Base-by-base conservation (phyloP, 2,329 filamentous ascomycete genomes). In the Furcasterigmium sp. region DNA sequence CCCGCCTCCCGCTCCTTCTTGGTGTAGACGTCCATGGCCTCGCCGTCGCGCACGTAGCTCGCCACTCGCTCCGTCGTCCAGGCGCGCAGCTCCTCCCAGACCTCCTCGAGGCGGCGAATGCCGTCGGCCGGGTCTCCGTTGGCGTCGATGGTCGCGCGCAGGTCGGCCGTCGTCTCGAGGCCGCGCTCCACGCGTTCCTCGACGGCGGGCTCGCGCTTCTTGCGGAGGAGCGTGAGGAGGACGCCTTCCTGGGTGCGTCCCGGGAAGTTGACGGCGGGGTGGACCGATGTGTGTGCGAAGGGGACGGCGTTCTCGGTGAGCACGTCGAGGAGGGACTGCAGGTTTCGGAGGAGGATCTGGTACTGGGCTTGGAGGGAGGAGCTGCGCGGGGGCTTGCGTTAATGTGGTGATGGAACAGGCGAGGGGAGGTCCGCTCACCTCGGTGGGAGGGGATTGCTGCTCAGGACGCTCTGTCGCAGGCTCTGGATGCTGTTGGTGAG, bases 151-250 rank as follows among this genome's bases (percentile, higher is more conserved):
- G 54, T 52, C 19, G 48, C 44, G n/a, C 45, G 52, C 30, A 53
- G 45, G 14, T 49, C 45, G 40, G 54, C 57, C 11, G 70, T 69
- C 21, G 68, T 67, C 45, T 70, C 70, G 28, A 78, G 75, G 1
- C 82, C 84, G 41, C 80, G 69, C 18, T 80, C 76, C 20, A 91
- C 81, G 66, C 84, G 83, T 44, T 82, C 80, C 58, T 91, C 86
- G 15, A 90, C 82, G 19, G 79, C 74, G 0, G 87, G 87, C 52
- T 93, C 88, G 39, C 90, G 75, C 60, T 93, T 93, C 65, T 93
- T 94, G 30, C 88, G 83, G 25, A 94, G 70, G 3, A 95, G 71
- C 53, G 84, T 78, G 20, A 78, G 72, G 2, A 91, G 73, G 4
- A 87, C 72, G 39, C 62, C 66, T 60, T 85, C 80, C 46, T 87